phyloP scores from a whole-genome alignment of 176 grass and related monocot species.

The Cocos nucifera region DNA sequence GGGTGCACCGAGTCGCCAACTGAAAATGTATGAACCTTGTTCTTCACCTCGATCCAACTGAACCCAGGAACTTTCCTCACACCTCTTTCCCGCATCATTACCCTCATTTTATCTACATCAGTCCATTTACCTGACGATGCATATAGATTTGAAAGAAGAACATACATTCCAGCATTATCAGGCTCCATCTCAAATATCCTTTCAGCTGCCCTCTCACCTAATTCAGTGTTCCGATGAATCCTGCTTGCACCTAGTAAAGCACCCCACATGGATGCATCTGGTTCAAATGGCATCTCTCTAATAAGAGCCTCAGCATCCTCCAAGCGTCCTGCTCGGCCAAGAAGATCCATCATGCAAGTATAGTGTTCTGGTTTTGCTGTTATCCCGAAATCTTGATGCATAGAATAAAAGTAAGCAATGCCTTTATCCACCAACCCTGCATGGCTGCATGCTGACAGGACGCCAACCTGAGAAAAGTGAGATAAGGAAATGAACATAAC shows the following conservation, averaged over 20 bases:
- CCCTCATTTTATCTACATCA: conserved; percentile 69
- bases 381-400: conserved; percentile 60
- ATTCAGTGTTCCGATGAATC: conserved; percentile 73
- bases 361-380: conserved; percentile 72
- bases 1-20: conserved; percentile 67
- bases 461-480: conserved; percentile 52
- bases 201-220: conserved; percentile 66
- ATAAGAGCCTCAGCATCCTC: conserved; percentile 69
- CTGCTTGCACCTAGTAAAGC: conserved; percentile 90
- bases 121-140: conserved; percentile 74
- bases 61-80: conserved; percentile 83
- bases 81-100: conserved; percentile 61
- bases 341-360: conserved; percentile 93
- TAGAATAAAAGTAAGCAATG: conserved; percentile 72
- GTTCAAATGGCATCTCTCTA: conserved; percentile 73
- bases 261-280: conserved; percentile 83
- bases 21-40: conserved; percentile 77
- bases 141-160: conserved; percentile 92
- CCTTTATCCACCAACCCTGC: conserved; percentile 77
- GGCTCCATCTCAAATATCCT: conserved; percentile 93
- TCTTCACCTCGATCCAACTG: conserved; percentile 91
- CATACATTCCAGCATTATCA: conserved; percentile 87
- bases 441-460: conserved; percentile 85
- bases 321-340: conserved; percentile 74
- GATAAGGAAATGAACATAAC: conserved; percentile 4